Evolutionary conservation across 768 basidiomycete genomes (phyloP), one percentile per base, ranked within the genome.

Genomic region (Termitomyces titanicus): DNA sequence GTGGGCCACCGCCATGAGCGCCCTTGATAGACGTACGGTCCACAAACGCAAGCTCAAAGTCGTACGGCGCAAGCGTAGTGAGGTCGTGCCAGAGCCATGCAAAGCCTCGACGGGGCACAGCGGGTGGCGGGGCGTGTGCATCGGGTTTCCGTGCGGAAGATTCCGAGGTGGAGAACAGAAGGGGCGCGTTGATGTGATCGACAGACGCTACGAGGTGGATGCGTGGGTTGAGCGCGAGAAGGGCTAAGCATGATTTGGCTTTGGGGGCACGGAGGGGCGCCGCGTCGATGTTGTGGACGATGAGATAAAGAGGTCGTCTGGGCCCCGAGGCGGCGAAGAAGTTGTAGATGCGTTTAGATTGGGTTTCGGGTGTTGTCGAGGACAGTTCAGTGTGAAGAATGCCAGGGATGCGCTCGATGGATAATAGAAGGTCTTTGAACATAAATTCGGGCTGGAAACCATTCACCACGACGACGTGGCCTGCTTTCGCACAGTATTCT

Each of bases 241-340:
- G n/a, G n/a, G n/a, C n/a, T n/a, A n/a, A n/a, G n/a, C n/a, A n/a
- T 1, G 88, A 76, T 64, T 84, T 82, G 18, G 85, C 75, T 61
- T 86, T 86, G n/a, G 79, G 63, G 1, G 78, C 68, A 37, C 92
- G 88, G 24, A 97, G 72, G 5, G 82, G 72, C 0, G 86, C 78
- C 0, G 88, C 79, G 63, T 98, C 95, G 68, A 98, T 85, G 71
- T 91, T 95, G 76, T 98, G 94, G 22, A 97, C 74, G 64, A 96
- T 71, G 57, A 98, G 74, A 66, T 39, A 98, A 74, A 44, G 79
- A 80, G 44, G 67, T 68, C 27, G 69, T 67, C 24, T 75, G 68
- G 25, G 66, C 20, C 18, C 22, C 5, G 55, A 12, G 47, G 47
- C n/a, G 54, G 79, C 66, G 65, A 90, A 86, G 64, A 84, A 83